phyloP scores from a whole-genome alignment of 208 protist species.

The Wallacemonas sp. region DNA sequence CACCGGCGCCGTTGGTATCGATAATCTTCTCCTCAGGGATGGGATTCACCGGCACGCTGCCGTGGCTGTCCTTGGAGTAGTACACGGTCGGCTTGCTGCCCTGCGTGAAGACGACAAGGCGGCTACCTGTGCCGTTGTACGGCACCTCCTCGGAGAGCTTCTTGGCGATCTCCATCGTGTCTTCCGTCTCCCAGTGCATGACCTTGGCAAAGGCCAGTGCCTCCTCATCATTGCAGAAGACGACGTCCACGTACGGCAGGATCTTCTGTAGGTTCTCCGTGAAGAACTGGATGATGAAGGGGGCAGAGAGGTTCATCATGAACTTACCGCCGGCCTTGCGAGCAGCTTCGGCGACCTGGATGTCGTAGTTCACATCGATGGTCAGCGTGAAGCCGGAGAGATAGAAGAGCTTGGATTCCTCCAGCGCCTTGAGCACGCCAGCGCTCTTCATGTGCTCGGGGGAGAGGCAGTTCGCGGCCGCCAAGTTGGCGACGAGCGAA shows the following conservation, averaged over 20 bases:
- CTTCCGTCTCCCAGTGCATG: conserved; percentile 47
- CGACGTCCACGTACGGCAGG: conserved; percentile 93
- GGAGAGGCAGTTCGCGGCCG: conserved; percentile 96
- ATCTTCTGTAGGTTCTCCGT: conserved; percentile 81
- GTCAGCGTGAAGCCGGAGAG: conserved; percentile 97
- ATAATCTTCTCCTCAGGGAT: conserved; percentile 92
- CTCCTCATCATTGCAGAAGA: conserved; percentile 97
- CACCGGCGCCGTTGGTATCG: conserved; percentile 98
- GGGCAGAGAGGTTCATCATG: conserved; percentile 96
- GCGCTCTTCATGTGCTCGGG: conserved; percentile 80
- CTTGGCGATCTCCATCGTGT: conserved; percentile 37
- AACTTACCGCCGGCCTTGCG: conserved; percentile 84
- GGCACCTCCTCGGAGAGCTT: conserved; percentile 64
- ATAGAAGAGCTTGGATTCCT: conserved; percentile 85
- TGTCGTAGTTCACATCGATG: conserved; percentile 89
- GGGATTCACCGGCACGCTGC: conserved; percentile 52
- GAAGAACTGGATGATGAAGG: conserved; percentile 97
- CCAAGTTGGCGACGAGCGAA: conserved; percentile 96
- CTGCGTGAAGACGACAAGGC: conserved; percentile 96
- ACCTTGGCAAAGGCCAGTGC: conserved; percentile 76
- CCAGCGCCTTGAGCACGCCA: conserved; percentile 50
- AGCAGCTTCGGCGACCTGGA: conserved; percentile 90
- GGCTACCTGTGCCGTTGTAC: conserved; percentile 79
- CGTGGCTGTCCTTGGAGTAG: conserved; percentile 40
- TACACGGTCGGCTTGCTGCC: conserved; percentile 88